Conservation (phyloP, 495 filamentous ascomycete genomes). For the Xylaria acuta region DNA sequence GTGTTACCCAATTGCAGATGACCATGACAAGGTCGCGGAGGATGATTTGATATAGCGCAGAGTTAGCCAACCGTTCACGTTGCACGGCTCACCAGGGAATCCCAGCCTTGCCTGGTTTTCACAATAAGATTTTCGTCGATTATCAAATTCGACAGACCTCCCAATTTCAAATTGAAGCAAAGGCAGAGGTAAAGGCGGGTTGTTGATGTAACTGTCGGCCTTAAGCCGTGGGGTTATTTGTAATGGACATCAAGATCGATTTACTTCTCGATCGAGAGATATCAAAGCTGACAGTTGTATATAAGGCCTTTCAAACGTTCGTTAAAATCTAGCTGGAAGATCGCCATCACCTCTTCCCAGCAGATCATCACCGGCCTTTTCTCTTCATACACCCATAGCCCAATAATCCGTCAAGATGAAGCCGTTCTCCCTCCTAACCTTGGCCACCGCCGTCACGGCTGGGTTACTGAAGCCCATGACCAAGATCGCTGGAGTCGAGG, state of each 20-base stretch:
- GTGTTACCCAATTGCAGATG: background rate
- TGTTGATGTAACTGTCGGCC: background rate
- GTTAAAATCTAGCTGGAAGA: background rate
- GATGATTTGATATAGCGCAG: conserved; percentile 1
- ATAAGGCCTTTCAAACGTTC: conserved; percentile 1
- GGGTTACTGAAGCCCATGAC: conserved; percentile 7
- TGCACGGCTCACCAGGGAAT: background rate
- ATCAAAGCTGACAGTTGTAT: conserved; percentile 1
- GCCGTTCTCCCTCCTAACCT: conserved; percentile 14
- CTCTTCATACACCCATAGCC: background rate
- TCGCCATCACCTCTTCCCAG: background rate
- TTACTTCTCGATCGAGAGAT: background rate
- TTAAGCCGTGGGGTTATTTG: background rate
- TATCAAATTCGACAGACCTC: background rate
- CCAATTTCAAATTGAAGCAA: conserved; percentile 18
- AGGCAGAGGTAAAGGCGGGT: background rate
- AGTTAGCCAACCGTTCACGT: background rate
- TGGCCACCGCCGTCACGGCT: conserved; percentile 17
- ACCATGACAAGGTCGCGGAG: background rate
- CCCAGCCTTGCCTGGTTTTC: background rate
- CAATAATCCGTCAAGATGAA: conserved; percentile 20
- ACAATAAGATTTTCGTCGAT: background rate
- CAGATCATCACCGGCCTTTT: background rate
- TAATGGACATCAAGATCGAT: background rate
- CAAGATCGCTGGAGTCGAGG: conserved; percentile 34